phyloP scores from a whole-genome alignment of 164 flowering plant species.

The Stephania cephalantha region DNA sequence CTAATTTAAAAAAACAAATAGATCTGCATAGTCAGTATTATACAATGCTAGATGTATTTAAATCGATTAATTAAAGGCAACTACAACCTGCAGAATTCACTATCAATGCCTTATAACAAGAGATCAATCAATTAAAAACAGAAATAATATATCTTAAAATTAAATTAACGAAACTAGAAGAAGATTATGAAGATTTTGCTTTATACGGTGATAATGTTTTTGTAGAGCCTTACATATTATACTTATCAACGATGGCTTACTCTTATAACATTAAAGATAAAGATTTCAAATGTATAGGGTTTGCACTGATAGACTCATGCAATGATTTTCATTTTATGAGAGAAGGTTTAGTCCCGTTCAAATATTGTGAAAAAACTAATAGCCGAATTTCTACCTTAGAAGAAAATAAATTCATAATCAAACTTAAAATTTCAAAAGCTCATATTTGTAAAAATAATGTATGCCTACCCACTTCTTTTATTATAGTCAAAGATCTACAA shows the following conservation, averaged over 20 bases:
- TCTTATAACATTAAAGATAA: too few species aligned
- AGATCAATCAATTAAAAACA: too few species aligned
- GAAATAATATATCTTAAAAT: neutral
- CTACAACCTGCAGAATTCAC: neutral
- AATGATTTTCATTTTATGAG: too few species aligned
- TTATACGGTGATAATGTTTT: neutral
- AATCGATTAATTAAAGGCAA: neutral
- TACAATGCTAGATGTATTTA: too few species aligned
- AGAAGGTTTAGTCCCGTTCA: too few species aligned
- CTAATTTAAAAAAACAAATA: too few species aligned
- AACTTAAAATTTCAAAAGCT: neutral
- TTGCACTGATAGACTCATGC: too few species aligned
- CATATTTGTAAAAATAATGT: neutral
- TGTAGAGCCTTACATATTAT: neutral
- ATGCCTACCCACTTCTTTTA: neutral
- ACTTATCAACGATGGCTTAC: neutral
- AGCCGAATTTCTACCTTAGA: too few species aligned
- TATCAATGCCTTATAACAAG: neutral
- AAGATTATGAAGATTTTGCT: neutral
- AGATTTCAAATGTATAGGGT: too few species aligned
- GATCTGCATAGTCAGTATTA: too few species aligned
- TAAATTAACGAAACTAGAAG: neutral
- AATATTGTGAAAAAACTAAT: too few species aligned
- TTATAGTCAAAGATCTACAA: neutral
- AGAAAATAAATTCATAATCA: too few species aligned